Evolutionary conservation across 305 asterid genomes (phyloP), one percentile per base, ranked within the genome.

Genomic region (Fraxinus albicans): DNA sequence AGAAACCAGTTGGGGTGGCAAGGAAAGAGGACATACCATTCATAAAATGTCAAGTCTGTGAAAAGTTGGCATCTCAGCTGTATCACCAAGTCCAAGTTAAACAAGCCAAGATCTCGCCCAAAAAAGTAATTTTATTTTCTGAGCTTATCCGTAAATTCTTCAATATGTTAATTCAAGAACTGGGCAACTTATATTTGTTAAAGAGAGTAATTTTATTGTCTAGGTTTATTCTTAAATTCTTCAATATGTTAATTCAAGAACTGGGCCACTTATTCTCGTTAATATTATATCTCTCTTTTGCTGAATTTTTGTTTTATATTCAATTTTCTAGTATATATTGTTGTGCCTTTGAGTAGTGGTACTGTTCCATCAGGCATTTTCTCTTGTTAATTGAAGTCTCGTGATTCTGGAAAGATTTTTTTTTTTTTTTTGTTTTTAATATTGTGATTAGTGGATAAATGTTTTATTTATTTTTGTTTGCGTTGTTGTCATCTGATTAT

Each of bases 11-110:
- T 6, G 98, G 93, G 60, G 81, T 86, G 29, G 95, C 97, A 10
- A 91, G 99, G 87, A 96, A 92, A 87, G 95, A 94, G 87, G 98
- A 94, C 86, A 89, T 96, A 27, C 99, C 98, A 0, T 96, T 73
- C 77, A 93, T 94, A 27, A 91, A 91, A 87, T 94, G 98, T 53
- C 95, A 93, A 88, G 97, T 94, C 27, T 94, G 97, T 85, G 91
- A 93, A 83, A 91, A 87, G 87, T 83, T 96, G 80, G 94, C 97
- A 25, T 79, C 91, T 60, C 94, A 91, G 76, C 55, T 94, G 31
- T 84, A 88, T 91, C 87, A 82, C 55, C 98, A 95, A 85, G 98
- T 93, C 60, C 93, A 89, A 86, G 89, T 90, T 42, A 92, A 90
- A 86, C 90, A 91, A 86, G 90, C 89, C 75, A 90, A 90, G 89